Conservation (phyloP, 768 basidiomycete genomes). For the Tylopilus felleus region DNA sequence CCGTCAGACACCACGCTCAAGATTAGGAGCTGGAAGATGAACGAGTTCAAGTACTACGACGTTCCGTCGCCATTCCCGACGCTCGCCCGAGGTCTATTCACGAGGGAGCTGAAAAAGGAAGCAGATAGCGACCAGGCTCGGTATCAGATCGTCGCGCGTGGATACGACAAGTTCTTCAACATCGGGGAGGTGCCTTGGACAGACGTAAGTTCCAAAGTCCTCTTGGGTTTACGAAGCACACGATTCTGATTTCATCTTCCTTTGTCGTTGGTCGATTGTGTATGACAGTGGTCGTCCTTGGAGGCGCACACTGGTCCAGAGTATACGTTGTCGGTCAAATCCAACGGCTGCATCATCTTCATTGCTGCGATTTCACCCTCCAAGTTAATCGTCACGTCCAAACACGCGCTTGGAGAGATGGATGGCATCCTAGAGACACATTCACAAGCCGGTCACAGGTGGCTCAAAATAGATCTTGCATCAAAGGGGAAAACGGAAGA, state of each 20-base stretch:
- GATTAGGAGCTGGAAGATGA: constrained; percentile 94
- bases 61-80: constrained; percentile 92
- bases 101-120: constrained; percentile 43
- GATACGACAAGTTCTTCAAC: constrained; percentile 99
- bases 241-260: background rate
- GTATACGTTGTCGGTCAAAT: constrained; percentile 87
- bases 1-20: constrained; percentile 53
- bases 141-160: constrained; percentile 75
- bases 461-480: constrained; percentile 65
- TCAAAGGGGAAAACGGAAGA: constrained; percentile 62
- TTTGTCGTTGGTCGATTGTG: background rate
- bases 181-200: constrained; percentile 97
- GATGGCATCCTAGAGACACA: constrained; percentile 52
- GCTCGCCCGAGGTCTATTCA: constrained; percentile 90
- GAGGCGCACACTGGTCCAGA: constrained; percentile 67
- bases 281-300: constrained; percentile 67
- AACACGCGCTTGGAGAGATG: constrained; percentile 78
- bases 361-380: constrained; percentile 76
- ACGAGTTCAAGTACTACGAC: constrained; percentile 91
- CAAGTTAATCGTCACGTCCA: constrained; percentile 83
- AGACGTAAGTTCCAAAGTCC: constrained; percentile 50
- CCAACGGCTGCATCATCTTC: constrained; percentile 97
- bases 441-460: constrained; percentile 77
- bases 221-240: background rate
- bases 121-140: constrained; percentile 32